phyloP scores from a whole-genome alignment of 805 yeast species.

The Metschnikowia lachancei region DNA sequence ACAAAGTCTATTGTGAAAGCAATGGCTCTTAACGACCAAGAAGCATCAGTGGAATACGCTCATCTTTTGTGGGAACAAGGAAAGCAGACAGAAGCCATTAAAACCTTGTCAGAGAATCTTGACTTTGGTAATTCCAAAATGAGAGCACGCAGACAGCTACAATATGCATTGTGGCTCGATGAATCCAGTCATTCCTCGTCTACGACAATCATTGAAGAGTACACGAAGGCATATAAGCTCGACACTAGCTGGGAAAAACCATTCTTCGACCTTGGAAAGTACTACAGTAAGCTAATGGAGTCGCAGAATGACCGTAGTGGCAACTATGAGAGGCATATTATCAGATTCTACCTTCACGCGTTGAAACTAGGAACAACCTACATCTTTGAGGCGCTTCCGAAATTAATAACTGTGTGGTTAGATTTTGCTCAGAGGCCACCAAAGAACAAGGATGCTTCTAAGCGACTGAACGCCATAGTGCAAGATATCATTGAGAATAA shows the following conservation, averaged over 20 bases:
- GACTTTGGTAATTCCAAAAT: slow-evolving; percentile 19
- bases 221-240: slow-evolving; percentile 52
- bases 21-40: slow-evolving; percentile 38
- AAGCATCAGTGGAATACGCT: slow-evolving; percentile 72
- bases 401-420: slow-evolving; percentile 86
- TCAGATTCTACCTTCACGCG: slow-evolving; percentile 56
- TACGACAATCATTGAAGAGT: slow-evolving; percentile 66
- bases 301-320: slow-evolving; percentile 53
- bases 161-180: slow-evolving; percentile 87
- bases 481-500: slow-evolving; percentile 46
- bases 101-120: slow-evolving; percentile 49
- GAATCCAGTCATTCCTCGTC: slow-evolving; percentile 80
- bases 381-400: slow-evolving; percentile 82
- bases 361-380: slow-evolving; percentile 61
- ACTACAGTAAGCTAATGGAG: slow-evolving; percentile 73
- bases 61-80: slow-evolving; percentile 87
- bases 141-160: slow-evolving; percentile 55
- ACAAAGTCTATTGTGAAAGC: slow-evolving; percentile 66
- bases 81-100: slow-evolving; percentile 79
- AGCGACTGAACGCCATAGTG: slow-evolving; percentile 45
- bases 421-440: slow-evolving; percentile 53
- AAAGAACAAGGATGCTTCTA: slow-evolving; percentile 29
- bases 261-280: slow-evolving; percentile 74
- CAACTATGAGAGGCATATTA: slow-evolving; percentile 51
- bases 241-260: slow-evolving; percentile 72